A percentile compares a stretch with the other conserved stretches of the same genome.
These are phyloP conservation scores for Flaveria ramosissima DNA, from an alignment of 129 eudicot genomes.

Conservation along the genomic window DNA sequence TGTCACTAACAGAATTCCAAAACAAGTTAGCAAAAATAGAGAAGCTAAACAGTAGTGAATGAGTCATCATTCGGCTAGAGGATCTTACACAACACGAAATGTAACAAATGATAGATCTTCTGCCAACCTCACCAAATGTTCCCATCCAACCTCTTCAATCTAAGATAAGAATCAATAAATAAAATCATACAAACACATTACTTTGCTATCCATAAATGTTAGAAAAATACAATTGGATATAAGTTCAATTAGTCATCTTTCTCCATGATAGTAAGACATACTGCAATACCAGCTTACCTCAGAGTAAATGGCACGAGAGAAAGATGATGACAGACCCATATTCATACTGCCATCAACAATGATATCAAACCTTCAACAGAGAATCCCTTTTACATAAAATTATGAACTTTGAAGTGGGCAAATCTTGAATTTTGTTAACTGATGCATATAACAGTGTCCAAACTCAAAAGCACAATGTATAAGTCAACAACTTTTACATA, in stretches of 20 bases:
- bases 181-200: neutral
- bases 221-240: neutral
- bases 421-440: neutral
- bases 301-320: constrained; percentile 51
- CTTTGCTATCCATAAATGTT: neutral
- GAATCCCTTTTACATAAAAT: neutral
- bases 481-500: neutral
- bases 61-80: too few relatives aligned
- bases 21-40: neutral
- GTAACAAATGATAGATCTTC: constrained; percentile 62
- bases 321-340: constrained; percentile 48
- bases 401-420: neutral
- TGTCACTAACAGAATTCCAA: constrained; percentile 48
- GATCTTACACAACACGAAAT: constrained; percentile 57
- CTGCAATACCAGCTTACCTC: constrained; percentile 47
- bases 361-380: too few relatives aligned
- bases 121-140: constrained; percentile 58
- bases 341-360: constrained; percentile 29
- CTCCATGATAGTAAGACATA: neutral
- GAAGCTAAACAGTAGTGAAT: neutral
- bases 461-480: neutral
- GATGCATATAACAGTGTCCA: neutral
- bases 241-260: neutral
- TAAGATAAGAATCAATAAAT: constrained; percentile 26
- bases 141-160: constrained; percentile 96